phyloP scores from a whole-genome alignment of 495 filamentous ascomycete species.

The Penicillium waksmanii region DNA sequence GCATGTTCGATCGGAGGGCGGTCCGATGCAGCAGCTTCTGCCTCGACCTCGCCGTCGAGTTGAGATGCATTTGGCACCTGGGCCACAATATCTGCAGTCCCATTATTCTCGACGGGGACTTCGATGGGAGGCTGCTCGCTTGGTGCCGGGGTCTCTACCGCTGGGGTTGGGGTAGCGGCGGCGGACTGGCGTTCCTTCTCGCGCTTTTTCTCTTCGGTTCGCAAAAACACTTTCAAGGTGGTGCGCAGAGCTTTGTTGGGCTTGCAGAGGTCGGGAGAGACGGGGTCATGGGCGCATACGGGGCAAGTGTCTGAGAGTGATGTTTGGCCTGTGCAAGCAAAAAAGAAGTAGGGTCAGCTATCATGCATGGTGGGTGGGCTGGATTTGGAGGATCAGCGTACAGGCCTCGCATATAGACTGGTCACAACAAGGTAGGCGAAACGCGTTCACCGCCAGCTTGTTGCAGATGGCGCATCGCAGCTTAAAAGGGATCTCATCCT shows the following conservation, averaged over 20 bases:
- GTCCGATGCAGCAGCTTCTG: neutral
- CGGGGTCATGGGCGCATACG: slow-evolving; percentile 87
- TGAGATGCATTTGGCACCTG: slow-evolving; percentile 11
- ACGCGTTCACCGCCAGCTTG: slow-evolving; percentile 88
- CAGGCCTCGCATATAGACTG: slow-evolving; percentile 91
- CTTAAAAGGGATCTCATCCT: slow-evolving; percentile 91
- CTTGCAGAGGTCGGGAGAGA: slow-evolving; percentile 83
- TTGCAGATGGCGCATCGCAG: slow-evolving; percentile 92
- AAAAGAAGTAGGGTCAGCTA: slow-evolving; percentile 25
- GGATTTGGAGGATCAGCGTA: slow-evolving; percentile 46
- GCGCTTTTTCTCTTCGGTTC: slow-evolving; percentile 84
- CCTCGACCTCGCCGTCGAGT: neutral
- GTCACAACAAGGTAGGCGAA: slow-evolving; percentile 91
- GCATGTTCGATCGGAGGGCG: neutral
- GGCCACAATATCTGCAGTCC: neutral
- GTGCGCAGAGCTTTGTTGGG: slow-evolving; percentile 85
- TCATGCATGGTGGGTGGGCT: neutral
- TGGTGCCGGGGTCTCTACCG: slow-evolving; percentile 21
- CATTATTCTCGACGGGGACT: neutral
- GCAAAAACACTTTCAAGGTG: slow-evolving; percentile 86
- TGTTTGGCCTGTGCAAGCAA: slow-evolving; percentile 64
- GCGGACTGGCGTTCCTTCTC: slow-evolving; percentile 58
- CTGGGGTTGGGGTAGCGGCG: slow-evolving; percentile 28
- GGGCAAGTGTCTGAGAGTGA: slow-evolving; percentile 82
- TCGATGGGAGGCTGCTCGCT: slow-evolving; percentile 25